Evolutionary conservation across 306 rosid species (phyloP).

Genomic region (Alnus glutinosa): DNA sequence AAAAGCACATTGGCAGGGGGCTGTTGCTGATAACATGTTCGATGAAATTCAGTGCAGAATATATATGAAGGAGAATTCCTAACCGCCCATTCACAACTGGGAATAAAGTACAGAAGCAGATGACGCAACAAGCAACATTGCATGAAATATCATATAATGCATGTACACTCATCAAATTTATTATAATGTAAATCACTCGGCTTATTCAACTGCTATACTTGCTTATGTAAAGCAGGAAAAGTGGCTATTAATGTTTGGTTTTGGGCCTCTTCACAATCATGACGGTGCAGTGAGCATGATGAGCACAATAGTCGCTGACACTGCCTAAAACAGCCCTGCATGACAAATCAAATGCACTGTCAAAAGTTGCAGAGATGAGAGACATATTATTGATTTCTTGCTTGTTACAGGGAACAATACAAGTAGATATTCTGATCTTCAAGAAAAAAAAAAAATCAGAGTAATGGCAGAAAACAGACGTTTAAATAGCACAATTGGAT

Average conservation of each 20-base stretch:
- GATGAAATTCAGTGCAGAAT: background rate
- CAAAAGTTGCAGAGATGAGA: background rate
- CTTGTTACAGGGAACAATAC: background rate
- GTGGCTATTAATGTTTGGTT: conserved; percentile 34
- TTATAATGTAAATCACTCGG: background rate
- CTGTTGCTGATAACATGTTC: background rate
- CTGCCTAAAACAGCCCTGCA: conserved; percentile 81
- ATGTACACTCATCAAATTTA: background rate
- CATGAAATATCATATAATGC: background rate
- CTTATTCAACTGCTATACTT: background rate
- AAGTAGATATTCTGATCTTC: background rate
- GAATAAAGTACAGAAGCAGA: background rate
- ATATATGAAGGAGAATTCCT: background rate
- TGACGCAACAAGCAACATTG: background rate
- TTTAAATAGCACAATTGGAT: too few relatives aligned
- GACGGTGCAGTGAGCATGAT: conserved; percentile 74
- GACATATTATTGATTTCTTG: too few relatives aligned
- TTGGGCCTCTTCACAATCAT: conserved; percentile 88
- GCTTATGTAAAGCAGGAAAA: background rate
- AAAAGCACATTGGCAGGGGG: background rate
- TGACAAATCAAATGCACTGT: background rate
- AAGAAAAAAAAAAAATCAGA: background rate
- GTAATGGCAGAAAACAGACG: background rate
- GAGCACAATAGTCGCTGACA: conserved; percentile 83
- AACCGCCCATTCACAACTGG: background rate